Base-by-base conservation (phyloP, 2,329 filamentous ascomycete species). In the Fusarium staphyleae region DNA sequence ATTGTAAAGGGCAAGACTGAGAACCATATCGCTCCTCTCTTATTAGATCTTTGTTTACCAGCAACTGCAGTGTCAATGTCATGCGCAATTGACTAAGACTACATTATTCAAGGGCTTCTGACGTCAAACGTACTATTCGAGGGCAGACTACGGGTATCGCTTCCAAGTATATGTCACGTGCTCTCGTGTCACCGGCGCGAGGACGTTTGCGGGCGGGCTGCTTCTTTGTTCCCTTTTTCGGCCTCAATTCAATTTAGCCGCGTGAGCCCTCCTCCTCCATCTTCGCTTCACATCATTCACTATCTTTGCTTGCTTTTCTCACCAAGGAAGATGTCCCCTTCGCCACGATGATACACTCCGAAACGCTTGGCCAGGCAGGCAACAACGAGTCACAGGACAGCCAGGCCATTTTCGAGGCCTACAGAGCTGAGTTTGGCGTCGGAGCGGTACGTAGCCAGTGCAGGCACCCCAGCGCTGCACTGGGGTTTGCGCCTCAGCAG, bases 301-400 rank as follows among this genome's bases (percentile, higher is more conserved):
- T 26, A 42, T 28, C 14, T 22, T 18, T 30, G 29, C 9, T 15
- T 7, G 19, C 32, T 5, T 18, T 19, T 19, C 41, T 51, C 24
- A 19, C 40, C 13, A 46, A 14, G 22, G 22, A 62, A 48, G 47
- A 67, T 68, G 66, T 50, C 35, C 33, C 32, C 22, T 16, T 46
- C 41, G 42, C 47, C 48, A 60, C 42, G 19, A 75, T 75, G 72
- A 66, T 65, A 51, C 57, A 58, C 15, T 53, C 63, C 28, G 51
- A 60, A 48, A 69, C 63, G 60, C 60, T 73, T 29, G 52, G 41
- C 37, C 57, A 67, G 40, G 70, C 69, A 70, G 73, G 70, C 45
- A 66, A 53, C 50, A 66, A 70, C 53, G 75, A 77, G 47, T 73
- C 75, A 7, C 77, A 79, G 59, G 77, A 80, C 62, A 80, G 75